These are phyloP conservation scores for Amphibolis antarctica DNA, from an alignment of 106 monocot species.

Conservation along the genomic window DNA sequence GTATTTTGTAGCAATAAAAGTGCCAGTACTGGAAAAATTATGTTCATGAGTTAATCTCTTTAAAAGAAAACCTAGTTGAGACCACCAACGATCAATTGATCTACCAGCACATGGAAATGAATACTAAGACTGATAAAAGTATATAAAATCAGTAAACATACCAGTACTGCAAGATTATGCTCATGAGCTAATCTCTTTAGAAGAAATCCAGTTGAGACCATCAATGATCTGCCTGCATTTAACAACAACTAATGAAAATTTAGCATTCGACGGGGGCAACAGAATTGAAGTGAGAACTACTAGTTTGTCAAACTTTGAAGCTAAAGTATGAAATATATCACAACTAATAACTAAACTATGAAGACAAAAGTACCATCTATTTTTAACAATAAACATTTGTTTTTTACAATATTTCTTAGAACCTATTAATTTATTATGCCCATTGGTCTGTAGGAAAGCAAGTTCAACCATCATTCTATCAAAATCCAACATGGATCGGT, in stretches of 20 bases:
- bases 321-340: too few species aligned
- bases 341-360: too few species aligned
- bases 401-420: background rate
- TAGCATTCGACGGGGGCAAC: background rate
- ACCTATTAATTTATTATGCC: background rate
- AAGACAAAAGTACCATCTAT: too few species aligned
- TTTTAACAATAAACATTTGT: background rate
- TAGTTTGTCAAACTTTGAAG: background rate
- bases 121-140: too few species aligned
- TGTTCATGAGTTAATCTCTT: too few species aligned
- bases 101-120: too few species aligned
- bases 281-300: background rate
- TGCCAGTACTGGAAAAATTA: too few species aligned
- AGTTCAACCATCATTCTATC: background rate
- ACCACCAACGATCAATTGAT: too few species aligned
- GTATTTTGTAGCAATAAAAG: too few species aligned
- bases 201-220: slow-evolving; percentile 52
- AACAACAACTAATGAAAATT: background rate
- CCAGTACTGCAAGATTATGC: slow-evolving; percentile 57
- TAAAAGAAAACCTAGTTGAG: too few species aligned
- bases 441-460: background rate
- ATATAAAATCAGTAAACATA: slow-evolving; percentile 13
- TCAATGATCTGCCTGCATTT: slow-evolving; percentile 56
- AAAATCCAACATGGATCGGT: too few species aligned
- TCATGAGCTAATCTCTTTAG: slow-evolving; percentile 65